Conservation (phyloP, 805 yeast genomes). For the Wickerhamomyces queroliae region DNA sequence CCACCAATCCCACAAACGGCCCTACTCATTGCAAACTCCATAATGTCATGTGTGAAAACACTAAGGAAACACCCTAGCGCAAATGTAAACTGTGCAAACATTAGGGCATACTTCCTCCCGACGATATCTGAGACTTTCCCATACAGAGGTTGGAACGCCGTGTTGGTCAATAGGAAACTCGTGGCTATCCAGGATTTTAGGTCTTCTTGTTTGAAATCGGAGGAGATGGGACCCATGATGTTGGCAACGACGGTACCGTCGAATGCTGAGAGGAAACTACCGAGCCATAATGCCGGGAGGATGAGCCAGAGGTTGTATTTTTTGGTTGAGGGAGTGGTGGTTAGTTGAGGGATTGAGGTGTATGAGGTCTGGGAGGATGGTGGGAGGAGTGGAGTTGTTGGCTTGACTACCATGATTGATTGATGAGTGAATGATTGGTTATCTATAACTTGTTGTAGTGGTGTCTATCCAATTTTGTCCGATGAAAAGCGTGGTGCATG, state of each 20-base stretch:
- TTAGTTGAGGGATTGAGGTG: too few species aligned
- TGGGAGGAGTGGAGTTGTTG: too few species aligned
- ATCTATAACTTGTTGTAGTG: too few species aligned
- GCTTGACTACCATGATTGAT: too few species aligned
- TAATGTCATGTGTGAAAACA: conserved; percentile 31
- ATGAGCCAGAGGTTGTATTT: not conserved
- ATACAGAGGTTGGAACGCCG: conserved; percentile 66
- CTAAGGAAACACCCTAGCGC: conserved; percentile 38
- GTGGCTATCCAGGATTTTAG: conserved; percentile 64
- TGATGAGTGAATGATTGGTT: too few species aligned
- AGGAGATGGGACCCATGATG: conserved; percentile 47
- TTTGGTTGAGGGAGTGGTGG: not conserved
- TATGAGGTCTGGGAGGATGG: too few species aligned
- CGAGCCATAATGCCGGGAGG: conserved; percentile 27
- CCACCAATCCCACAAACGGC: conserved; percentile 53
- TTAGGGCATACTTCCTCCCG: conserved; percentile 41
- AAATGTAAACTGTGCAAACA: conserved; percentile 37
- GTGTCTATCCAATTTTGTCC: too few species aligned
- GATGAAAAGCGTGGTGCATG: too few species aligned
- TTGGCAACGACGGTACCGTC: conserved; percentile 56
- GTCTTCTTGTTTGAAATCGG: conserved; percentile 44
- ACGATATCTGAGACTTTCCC: conserved; percentile 63
- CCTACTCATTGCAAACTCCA: conserved; percentile 39
- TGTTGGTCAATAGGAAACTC: conserved; percentile 56
- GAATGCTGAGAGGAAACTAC: conserved; percentile 46